Evolutionary conservation across 164 flowering plant species (phyloP), one percentile per base, ranked within the genome.

Genomic region (Vitis rotundifolia): DNA sequence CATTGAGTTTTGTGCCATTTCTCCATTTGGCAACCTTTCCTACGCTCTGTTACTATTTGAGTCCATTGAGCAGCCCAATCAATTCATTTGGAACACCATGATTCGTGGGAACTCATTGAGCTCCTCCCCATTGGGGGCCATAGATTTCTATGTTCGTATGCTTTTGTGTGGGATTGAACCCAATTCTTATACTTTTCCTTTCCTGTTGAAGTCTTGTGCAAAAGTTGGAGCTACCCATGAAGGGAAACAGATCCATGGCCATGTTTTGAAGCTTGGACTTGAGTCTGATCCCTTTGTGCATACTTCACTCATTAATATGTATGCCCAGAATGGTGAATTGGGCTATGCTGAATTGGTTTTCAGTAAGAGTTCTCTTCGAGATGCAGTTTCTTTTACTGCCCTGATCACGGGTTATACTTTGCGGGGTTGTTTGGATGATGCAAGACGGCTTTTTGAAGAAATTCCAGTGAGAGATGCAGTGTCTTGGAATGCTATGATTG

Each of bases 401-500:
- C 66, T 90, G 77, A 81, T 91, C 9, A 76, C 83, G 0, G 98
- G 95, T 9, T 89, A 84, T 72, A 79, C 77, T 0, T 73, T 77
- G 0, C 50, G 48, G 67, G 94, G 97, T 5, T 75, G 50, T 66
- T 12, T 91, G 77, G 84, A 83, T 16, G 84, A 86, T n/a, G 97
- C 98, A 0, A 75, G 83, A 3, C 12, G 65, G 28, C 68, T 93
- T 19, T 93, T 93, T 64, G 91, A 87, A 76, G 85, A 79, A 72
- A 91, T 91, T 26, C 87, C 89, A 47, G 77, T 70, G 4, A 86
- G 82, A 73, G 92, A 93, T 80, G 85, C 79, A 13, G 90, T 91
- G 26, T 81, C 90, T 1, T 91, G 95, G 93, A 93, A 91, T 78
- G 93, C 93, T 8, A 88, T 93, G 81, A 88, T 91, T 73, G 70